Conservation (phyloP, 352 stramenopile genomes). For the Peronospora destructor region DNA sequence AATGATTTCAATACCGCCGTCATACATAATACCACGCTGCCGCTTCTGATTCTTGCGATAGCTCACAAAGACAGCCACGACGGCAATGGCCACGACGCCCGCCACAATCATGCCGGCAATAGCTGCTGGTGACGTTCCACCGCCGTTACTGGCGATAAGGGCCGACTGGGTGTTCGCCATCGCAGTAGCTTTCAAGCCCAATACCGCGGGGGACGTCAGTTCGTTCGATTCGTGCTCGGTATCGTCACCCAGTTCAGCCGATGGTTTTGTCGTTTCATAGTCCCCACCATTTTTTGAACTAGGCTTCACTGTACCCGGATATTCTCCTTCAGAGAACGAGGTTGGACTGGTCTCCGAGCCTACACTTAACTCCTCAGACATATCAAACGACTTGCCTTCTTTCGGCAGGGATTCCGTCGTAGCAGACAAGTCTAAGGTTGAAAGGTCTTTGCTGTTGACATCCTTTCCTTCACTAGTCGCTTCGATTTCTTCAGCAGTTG, state of each 20-base stretch:
- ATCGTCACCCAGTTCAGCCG: not conserved
- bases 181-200: conserved; percentile 15
- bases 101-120: conserved; percentile 53
- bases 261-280: conserved; percentile 2
- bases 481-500: too few species aligned
- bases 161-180: conserved; percentile 42
- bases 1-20: conserved; percentile 35
- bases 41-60: conserved; percentile 76
- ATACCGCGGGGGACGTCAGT: conserved; percentile 2
- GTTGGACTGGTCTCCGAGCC: not conserved
- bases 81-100: conserved; percentile 50
- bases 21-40: conserved; percentile 65
- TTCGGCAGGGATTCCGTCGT: too few species aligned
- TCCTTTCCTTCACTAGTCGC: too few species aligned
- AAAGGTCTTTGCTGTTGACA: too few species aligned
- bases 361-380: not conserved
- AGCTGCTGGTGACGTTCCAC: conserved; percentile 35
- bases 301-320: not conserved
- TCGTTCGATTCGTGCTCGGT: conserved; percentile 8
- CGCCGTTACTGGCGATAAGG: conserved; percentile 3
- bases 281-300: conserved; percentile 1
- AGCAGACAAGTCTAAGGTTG: too few species aligned
- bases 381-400: not conserved
- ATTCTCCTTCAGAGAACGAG: not conserved
- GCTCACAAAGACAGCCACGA: conserved; percentile 48